Base-by-base conservation (phyloP, 805 yeast genomes). In the Ogataea allantospora region DNA sequence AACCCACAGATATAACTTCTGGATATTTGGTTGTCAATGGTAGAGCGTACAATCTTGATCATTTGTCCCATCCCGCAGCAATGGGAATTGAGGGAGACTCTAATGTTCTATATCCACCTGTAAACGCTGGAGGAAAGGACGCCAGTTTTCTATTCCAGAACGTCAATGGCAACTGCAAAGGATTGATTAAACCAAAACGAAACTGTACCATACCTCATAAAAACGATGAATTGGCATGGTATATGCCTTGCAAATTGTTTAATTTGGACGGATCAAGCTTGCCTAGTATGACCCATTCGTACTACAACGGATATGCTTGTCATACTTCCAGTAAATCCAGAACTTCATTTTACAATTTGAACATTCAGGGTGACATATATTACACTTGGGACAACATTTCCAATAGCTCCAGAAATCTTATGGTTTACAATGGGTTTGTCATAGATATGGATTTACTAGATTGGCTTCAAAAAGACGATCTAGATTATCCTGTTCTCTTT, bases 391-490 rank as follows among this genome's bases (percentile, higher is more conserved):
- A 86, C 38, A 95, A 85, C 50, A 71, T 91, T 45, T 69, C 66
- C 43, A 79, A 81, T 54, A 63, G 80, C 17, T 61, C 81, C 5
- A 73, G 96, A 60, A 83, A 83, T 47, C 71, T 93, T 55, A 81
- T 88, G 20, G 97, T 89, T 3, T 91, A 83, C 63, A 83, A 88
- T 33, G 98, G 99, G 7, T 75, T 77, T 49, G 96, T 93, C 8
- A 70, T 93, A 27, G 97, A 93, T 60, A 69, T 93, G 56, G 77
- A 76, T 52, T 67, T 88, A 39, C 58, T 93, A 27, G 68, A 80
- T 50, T 88, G 95, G 91, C 70, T 93, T 36, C 78, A 76, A 48
- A 62, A 67, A 4, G 77, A 76, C 44, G 87, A 88, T 48, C 59
- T 89, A 6, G 72, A 75, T 4, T 85, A 83, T 55, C 96, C 98